These are phyloP conservation scores for Mortierella sp. DNA, from an alignment of 371 early-diverging fungal genomes.

Conservation along the genomic window DNA sequence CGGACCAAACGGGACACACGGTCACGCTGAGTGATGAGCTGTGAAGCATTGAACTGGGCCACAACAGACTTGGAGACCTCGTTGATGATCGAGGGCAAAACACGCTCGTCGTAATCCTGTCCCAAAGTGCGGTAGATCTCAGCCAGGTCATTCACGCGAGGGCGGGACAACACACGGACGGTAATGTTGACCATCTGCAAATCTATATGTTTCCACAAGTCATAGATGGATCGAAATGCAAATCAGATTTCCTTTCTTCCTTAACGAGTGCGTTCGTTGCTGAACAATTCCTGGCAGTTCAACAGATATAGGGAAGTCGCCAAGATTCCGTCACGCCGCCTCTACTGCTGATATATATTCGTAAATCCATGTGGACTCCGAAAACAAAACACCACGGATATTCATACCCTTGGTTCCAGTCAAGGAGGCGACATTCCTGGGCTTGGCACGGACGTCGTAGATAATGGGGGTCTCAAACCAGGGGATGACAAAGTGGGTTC, in stretches of 20 bases:
- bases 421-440: constrained; percentile 95
- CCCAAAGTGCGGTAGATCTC: constrained; percentile 93
- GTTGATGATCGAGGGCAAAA: constrained; percentile 98
- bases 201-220: constrained; percentile 63
- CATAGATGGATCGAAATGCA: too few relatives aligned
- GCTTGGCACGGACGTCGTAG: constrained; percentile 98
- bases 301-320: too few relatives aligned
- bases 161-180: constrained; percentile 97
- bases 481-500: constrained; percentile 97
- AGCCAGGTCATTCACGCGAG: constrained; percentile 82
- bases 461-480: constrained; percentile 96
- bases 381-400: too few relatives aligned
- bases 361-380: too few relatives aligned
- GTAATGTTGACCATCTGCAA: constrained; percentile 99
- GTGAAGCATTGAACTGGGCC: constrained; percentile 98
- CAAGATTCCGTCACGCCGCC: too few relatives aligned
- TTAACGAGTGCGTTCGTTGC: too few relatives aligned
- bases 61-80: constrained; percentile 98
- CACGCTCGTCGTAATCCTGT: constrained; percentile 96
- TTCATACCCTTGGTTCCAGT: constrained; percentile 95
- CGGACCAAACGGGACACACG: constrained; percentile 89
- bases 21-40: constrained; percentile 98
- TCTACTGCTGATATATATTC: too few relatives aligned
- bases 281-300: too few relatives aligned
- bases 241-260: too few relatives aligned